A percentile compares a stretch with the other conserved stretches of the same genome.
phyloP scores from a whole-genome alignment of 1,284 basidiomycete species.

The Cerioporus squamosus region DNA sequence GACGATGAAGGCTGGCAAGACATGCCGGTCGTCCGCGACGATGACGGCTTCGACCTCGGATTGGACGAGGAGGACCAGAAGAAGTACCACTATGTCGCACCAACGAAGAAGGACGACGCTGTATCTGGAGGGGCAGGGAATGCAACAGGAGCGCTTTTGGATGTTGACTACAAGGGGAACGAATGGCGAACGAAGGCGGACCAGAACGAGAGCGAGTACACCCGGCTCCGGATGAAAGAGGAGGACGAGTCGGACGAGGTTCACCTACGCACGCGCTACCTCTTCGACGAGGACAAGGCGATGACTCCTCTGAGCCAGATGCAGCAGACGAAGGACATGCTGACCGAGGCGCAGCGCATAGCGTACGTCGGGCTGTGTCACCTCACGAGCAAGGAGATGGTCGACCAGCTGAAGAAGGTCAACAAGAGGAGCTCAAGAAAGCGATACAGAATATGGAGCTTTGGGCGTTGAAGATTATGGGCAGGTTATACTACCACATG shows the following conservation, averaged over 20 bases:
- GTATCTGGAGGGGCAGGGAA: constrained; percentile 48
- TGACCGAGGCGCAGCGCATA: constrained; percentile 93
- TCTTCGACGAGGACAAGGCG: constrained; percentile 95
- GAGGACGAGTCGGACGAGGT: constrained; percentile 91
- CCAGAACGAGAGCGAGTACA: constrained; percentile 86
- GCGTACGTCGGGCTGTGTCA: constrained; percentile 94
- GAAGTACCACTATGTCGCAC: constrained; percentile 81
- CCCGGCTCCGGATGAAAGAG: constrained; percentile 81
- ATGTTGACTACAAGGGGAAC: constrained; percentile 73
- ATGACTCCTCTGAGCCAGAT: constrained; percentile 98
- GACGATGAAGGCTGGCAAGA: constrained; percentile 87
- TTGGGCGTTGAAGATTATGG: constrained; percentile 96
- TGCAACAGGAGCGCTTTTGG: constrained; percentile 80
- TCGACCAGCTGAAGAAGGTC: constrained; percentile 57
- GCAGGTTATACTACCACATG: constrained; percentile 96
- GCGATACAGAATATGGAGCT: constrained; percentile 79
- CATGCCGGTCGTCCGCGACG: constrained; percentile 88
- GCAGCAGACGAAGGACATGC: constrained; percentile 93
- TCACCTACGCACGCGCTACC: constrained; percentile 87
- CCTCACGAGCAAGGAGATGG: constrained; percentile 83
- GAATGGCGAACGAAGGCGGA: constrained; percentile 87
- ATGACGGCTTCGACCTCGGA: constrained; percentile 67
- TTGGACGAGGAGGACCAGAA: constrained; percentile 91
- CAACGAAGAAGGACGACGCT: constrained; percentile 49
- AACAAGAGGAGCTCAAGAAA: constrained; percentile 74